Base-by-base conservation (phyloP, 768 basidiomycete species). In the Scleroderma bovista region DNA sequence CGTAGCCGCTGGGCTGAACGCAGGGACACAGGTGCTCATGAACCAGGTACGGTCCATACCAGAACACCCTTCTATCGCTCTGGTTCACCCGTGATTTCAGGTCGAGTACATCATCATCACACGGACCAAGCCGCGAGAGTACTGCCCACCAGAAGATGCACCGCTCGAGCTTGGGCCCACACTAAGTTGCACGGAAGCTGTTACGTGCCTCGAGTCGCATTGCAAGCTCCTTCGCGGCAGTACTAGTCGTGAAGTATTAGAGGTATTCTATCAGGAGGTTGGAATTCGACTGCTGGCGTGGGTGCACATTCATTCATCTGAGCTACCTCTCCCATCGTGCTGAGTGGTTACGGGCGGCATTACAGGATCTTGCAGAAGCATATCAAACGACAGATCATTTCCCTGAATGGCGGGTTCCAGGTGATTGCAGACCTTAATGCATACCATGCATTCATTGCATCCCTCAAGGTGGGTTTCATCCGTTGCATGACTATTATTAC, bases 261-360 rank as follows among this genome's bases (percentile, higher is more conserved):
- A 98, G 62, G 95, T 99, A 3, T 98, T 99, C 67, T 92, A 97
- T 65, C 90, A 94, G 68, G 96, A 99, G 68, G 88, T 99, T 41
- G 95, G 95, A 6, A 84, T 96, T 51, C 83, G 96, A 33, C 65
- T 93, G 10, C 83, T 91, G 57, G 81, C 76, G 92, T 93, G 49
- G 57, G 86, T 75, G 15, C 54, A 70, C 32, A 66, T 66, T 23
- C 32, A 66, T 66, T 23, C 57, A 54, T 2, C 10, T 40, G 12
- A 24, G 24, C 13, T 33, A 34, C 20, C 24, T 44, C 26, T 38
- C 29, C 36, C 20, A 31, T 31, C 4, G 9, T 29, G 26, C 26
- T 40, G 22, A n/a, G 48, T 47, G 26, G 20, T 3, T 15, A 46
- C 26, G 26, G 26, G 26, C 9, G 41, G 1, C 13, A 16, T 40